Percentiles rank a stretch among this genome's conserved stretches.
These are phyloP conservation scores for Coemansia sp. DNA, from an alignment of 192 early-diverging fungal genomes.

Conservation along the genomic window DNA sequence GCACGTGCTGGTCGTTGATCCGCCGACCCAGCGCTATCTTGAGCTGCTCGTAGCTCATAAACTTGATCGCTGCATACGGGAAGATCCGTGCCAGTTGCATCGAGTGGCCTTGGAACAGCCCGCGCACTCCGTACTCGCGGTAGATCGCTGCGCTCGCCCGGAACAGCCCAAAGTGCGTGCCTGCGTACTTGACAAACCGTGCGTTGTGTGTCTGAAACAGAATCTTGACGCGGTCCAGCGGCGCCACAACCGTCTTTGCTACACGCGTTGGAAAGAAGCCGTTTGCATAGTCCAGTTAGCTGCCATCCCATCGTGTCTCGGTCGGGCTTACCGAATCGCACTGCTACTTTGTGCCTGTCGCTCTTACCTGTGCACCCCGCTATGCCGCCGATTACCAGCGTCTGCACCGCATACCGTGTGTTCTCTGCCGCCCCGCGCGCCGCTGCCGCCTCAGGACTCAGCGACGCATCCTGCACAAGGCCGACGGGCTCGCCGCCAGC, in stretches of 20 bases:
- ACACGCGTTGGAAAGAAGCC: too few species aligned
- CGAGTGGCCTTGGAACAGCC: slow-evolving; percentile 93
- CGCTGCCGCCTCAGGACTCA: slow-evolving; percentile 12
- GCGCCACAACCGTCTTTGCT: slow-evolving; percentile 78
- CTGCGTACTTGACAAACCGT: slow-evolving; percentile 57
- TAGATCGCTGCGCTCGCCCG: slow-evolving; percentile 75
- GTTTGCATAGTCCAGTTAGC: too few species aligned
- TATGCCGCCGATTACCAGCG: slow-evolving; percentile 41
- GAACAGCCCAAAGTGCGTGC: slow-evolving; percentile 68
- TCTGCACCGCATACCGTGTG: slow-evolving; percentile 26
- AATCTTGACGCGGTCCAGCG: slow-evolving; percentile 82
- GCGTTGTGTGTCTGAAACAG: slow-evolving; percentile 79
- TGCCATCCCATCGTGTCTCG: too few species aligned
- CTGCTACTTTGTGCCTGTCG: too few species aligned
- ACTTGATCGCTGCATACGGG: slow-evolving; percentile 96
- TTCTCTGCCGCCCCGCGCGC: slow-evolving; percentile 8
- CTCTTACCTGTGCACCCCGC: slow-evolving; percentile 46
- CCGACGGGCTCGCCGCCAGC: too few species aligned
- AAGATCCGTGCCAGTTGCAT: slow-evolving; percentile 92
- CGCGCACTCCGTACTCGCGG: slow-evolving; percentile 62
- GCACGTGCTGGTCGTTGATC: slow-evolving; percentile 59
- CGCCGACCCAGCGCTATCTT: slow-evolving; percentile 62
- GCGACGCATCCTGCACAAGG: slow-evolving; percentile 1
- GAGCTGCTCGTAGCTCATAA: slow-evolving; percentile 94
- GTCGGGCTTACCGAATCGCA: too few species aligned